Evolutionary conservation across 2,329 filamentous ascomycete genomes (phyloP).

Genomic region (Albophoma yamanashiensis): DNA sequence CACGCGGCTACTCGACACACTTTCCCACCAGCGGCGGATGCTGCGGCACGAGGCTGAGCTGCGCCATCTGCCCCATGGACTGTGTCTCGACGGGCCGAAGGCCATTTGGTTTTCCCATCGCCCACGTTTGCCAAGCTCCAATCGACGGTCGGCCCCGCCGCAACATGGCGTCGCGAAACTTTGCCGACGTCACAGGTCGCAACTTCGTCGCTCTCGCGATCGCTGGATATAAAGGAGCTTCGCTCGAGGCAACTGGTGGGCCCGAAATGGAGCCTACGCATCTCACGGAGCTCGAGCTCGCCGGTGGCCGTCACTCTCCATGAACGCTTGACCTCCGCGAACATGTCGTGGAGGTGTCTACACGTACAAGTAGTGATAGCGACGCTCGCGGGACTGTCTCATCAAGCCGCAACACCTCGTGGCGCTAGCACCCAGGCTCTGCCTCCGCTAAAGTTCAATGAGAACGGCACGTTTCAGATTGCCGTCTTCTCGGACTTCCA

Average conservation of each 20-base stretch:
- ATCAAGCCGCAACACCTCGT: neutral
- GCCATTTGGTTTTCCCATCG: neutral
- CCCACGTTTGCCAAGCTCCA: neutral
- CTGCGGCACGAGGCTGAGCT: neutral
- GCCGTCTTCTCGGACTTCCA: constrained; percentile 61
- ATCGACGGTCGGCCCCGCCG: neutral
- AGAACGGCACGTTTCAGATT: constrained; percentile 38
- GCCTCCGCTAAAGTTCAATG: constrained; percentile 17
- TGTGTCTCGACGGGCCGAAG: neutral
- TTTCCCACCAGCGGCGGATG: neutral
- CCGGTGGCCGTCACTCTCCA: neutral
- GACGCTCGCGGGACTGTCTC: neutral
- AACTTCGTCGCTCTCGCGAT: neutral
- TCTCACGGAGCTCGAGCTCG: neutral
- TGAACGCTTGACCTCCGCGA: neutral
- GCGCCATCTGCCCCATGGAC: neutral
- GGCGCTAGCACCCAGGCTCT: neutral
- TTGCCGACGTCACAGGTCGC: neutral
- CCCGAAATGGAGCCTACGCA: neutral
- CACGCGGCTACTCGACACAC: neutral
- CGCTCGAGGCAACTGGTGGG: neutral
- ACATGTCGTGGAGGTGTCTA: neutral
- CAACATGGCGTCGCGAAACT: neutral
- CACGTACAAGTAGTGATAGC: too few species aligned
- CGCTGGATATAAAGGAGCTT: neutral